phyloP scores from a whole-genome alignment of 2,329 filamentous ascomycete genomes.

The Plectosphaerella plurivora region DNA sequence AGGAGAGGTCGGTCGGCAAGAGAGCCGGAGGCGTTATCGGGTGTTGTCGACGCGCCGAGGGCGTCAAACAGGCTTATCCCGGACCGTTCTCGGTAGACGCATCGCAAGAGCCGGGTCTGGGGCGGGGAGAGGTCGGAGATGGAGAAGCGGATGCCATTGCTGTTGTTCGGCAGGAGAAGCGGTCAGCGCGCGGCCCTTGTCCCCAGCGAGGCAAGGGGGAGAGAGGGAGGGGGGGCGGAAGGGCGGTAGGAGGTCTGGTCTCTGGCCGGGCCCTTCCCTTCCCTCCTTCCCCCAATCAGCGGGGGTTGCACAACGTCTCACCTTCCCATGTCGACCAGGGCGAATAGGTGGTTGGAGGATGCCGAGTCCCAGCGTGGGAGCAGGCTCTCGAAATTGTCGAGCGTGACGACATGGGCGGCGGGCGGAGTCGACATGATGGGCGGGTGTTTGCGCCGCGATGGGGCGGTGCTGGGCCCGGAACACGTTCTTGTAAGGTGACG shows the following conservation, averaged over 20 bases:
- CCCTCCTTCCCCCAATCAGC: conserved; percentile 7
- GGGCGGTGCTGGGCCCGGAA: no score
- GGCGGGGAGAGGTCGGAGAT: conserved; percentile 75
- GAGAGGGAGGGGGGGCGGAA: conserved; percentile 1
- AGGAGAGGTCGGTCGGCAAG: conserved; percentile 17
- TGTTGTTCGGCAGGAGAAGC: conserved; percentile 21
- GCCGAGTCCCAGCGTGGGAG: conserved; percentile 44
- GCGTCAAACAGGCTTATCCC: conserved; percentile 87
- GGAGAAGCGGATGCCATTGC: conserved; percentile 91
- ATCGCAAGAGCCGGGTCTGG: conserved; percentile 67
- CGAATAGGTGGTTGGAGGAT: conserved; percentile 45
- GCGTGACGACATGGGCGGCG: conserved; percentile 39
- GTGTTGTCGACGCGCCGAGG: conserved; percentile 38
- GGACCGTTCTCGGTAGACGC: conserved; percentile 72
- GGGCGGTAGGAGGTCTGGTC: conserved; percentile 7
- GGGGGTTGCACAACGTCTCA: conserved; percentile 19
- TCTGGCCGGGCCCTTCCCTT: no score
- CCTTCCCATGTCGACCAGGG: conserved; percentile 59
- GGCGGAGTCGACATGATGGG: background rate
- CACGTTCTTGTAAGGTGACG: no score
- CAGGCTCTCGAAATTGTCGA: conserved; percentile 45
- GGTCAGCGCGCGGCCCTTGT: background rate
- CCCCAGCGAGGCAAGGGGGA: background rate
- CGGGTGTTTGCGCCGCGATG: background rate
- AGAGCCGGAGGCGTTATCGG: conserved; percentile 13